Conservation (phyloP, 176 grass and related monocot genomes). For the bread wheat (Triticum aestivum) region DNA sequence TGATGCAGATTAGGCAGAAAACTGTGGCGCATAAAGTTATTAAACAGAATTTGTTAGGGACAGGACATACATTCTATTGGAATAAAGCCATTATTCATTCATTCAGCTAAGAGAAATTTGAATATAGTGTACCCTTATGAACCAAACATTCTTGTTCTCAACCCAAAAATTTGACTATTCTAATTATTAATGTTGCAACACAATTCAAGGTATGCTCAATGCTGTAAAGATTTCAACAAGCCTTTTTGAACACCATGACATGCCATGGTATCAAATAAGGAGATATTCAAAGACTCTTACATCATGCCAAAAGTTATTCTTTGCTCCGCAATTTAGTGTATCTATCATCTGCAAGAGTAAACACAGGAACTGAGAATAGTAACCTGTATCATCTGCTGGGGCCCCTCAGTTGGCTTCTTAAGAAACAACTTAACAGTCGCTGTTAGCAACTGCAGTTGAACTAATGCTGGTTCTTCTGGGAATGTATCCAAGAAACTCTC, state of each 20-base stretch:
- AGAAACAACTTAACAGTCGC: constrained; percentile 93
- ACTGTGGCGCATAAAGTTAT: not conserved
- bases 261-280: not conserved
- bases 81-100: not conserved
- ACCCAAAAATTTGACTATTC: not conserved
- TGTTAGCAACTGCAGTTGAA: constrained; percentile 83
- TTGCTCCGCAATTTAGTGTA: not conserved
- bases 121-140: not conserved
- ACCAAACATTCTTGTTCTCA: not conserved
- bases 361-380: constrained; percentile 15
- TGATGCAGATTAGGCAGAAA: constrained; percentile 22
- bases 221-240: not conserved
- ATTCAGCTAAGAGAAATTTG: not conserved
- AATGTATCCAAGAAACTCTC: constrained; percentile 98
- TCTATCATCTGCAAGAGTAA: constrained; percentile 5
- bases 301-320: constrained; percentile 1
- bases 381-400: constrained; percentile 99
- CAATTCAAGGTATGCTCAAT: not conserved
- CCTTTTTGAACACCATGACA: constrained; percentile 5
- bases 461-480: constrained; percentile 86
- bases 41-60: not conserved
- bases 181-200: constrained; percentile 11
- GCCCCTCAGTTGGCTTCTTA: constrained; percentile 95
- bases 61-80: not conserved
- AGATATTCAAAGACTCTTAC: constrained; percentile 9